phyloP scores from a whole-genome alignment of 108 stramenopile genomes.

The Epithemia pelagica region DNA sequence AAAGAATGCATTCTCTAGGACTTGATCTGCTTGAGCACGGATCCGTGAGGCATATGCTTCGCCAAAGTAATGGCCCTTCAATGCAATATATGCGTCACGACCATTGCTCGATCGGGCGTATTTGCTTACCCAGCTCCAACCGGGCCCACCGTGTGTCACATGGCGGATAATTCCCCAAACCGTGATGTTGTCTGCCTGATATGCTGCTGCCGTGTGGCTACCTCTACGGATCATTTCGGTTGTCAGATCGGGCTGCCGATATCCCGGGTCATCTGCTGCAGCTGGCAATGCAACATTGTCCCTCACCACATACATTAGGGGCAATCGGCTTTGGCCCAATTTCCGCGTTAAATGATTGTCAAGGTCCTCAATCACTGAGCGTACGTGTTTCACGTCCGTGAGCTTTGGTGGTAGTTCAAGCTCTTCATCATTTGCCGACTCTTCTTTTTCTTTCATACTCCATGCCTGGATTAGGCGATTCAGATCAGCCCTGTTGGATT shows the following conservation, averaged over 20 bases:
- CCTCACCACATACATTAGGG: neutral
- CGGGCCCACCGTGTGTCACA: slow-evolving; percentile 9
- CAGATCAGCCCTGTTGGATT: neutral
- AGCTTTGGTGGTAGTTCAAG: neutral
- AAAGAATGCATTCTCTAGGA: slow-evolving; percentile 5
- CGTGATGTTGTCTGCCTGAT: slow-evolving; percentile 11
- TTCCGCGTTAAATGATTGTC: neutral
- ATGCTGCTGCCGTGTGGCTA: slow-evolving; percentile 10
- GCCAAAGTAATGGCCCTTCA: slow-evolving; percentile 16
- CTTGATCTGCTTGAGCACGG: slow-evolving; percentile 2
- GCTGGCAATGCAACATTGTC: no score
- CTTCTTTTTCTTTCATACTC: neutral
- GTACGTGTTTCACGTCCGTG: neutral
- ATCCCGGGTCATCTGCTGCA: slow-evolving; percentile 1
- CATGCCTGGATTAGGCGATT: neutral
- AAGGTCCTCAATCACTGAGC: slow-evolving; percentile 1
- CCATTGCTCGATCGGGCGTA: slow-evolving; percentile 15
- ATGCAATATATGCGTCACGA: slow-evolving; percentile 21
- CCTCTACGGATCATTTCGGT: slow-evolving; percentile 16
- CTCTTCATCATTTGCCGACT: neutral
- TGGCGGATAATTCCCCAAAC: slow-evolving; percentile 13
- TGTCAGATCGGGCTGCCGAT: slow-evolving; percentile 4
- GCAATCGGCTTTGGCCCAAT: neutral
- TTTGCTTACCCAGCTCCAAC: slow-evolving; percentile 13
- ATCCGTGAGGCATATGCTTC: neutral